phyloP scores from a whole-genome alignment of 768 basidiomycete genomes.

The Thelephora aurantiotincta region DNA sequence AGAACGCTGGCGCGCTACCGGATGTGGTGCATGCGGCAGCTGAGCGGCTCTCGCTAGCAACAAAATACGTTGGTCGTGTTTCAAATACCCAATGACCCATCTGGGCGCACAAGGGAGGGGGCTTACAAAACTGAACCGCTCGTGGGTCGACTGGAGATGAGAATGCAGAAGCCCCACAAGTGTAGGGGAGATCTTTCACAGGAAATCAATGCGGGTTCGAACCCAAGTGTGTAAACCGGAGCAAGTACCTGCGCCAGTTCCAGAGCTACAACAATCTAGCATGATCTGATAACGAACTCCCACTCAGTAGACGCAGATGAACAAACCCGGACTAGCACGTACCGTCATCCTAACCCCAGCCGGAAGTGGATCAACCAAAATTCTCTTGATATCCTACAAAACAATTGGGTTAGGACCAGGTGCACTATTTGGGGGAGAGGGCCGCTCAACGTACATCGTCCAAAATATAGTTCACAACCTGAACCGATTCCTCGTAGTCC shows the following conservation, averaged over 20 bases:
- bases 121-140: no score
- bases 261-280: constrained; percentile 17
- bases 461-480: constrained; percentile 11
- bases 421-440: background rate
- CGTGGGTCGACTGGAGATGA: background rate
- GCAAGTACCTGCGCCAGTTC: constrained; percentile 9
- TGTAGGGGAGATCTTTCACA: background rate
- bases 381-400: constrained; percentile 9
- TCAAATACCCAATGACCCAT: no score
- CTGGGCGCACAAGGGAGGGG: no score
- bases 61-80: no score
- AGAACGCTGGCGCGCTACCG: no score
- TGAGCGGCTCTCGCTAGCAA: no score
- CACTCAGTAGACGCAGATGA: background rate
- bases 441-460: constrained; percentile 12
- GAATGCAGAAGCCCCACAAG: background rate
- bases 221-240: background rate
- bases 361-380: constrained; percentile 13
- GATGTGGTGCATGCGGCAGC: no score
- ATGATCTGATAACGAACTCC: constrained; percentile 9
- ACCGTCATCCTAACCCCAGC: constrained; percentile 11
- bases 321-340: background rate
- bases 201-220: background rate
- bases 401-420: background rate
- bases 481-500: background rate